A percentile compares a stretch with the other conserved stretches of the same genome.
phyloP scores from a whole-genome alignment of 176 grass and related monocot species.

The Ensete ventricosum region DNA sequence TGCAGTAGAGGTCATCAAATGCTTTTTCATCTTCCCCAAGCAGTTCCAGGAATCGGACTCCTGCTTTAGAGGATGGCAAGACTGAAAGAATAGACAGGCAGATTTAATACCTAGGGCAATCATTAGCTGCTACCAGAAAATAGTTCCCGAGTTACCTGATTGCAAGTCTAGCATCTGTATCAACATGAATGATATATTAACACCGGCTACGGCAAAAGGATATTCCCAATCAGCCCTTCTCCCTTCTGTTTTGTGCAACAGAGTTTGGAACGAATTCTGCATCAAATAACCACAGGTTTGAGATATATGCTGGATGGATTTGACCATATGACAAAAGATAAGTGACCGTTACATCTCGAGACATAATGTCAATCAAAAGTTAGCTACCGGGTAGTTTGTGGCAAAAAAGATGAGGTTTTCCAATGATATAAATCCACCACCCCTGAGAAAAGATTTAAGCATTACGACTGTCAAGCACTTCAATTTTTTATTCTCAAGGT shows the following conservation, averaged over 20 bases:
- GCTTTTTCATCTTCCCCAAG: slow-evolving; percentile 60
- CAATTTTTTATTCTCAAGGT: background rate
- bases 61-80: slow-evolving; percentile 56
- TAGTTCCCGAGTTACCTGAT: slow-evolving; percentile 36
- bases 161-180: slow-evolving; percentile 87
- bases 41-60: slow-evolving; percentile 68
- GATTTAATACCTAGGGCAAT: background rate
- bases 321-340: slow-evolving; percentile 5
- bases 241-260: slow-evolving; percentile 77
- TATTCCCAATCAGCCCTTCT: slow-evolving; percentile 86
- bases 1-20: slow-evolving; percentile 80
- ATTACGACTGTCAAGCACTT: background rate
- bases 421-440: slow-evolving; percentile 76
- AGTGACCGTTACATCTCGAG: background rate
- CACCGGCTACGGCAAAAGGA: slow-evolving; percentile 87
- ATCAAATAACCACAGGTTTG: background rate
- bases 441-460: slow-evolving; percentile 31
- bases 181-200: slow-evolving; percentile 98
- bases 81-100: slow-evolving; percentile 18
- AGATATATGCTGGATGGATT: background rate
- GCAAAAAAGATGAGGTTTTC: slow-evolving; percentile 97
- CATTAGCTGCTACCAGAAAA: background rate
- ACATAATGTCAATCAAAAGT: slow-evolving; percentile 1
- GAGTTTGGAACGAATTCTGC: slow-evolving; percentile 60
- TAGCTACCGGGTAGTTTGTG: slow-evolving; percentile 60